Percentiles rank a stretch among this genome's conserved stretches.
phyloP scores from a whole-genome alignment of 140 eudicot species.

The Erigeron philadelphicus region DNA sequence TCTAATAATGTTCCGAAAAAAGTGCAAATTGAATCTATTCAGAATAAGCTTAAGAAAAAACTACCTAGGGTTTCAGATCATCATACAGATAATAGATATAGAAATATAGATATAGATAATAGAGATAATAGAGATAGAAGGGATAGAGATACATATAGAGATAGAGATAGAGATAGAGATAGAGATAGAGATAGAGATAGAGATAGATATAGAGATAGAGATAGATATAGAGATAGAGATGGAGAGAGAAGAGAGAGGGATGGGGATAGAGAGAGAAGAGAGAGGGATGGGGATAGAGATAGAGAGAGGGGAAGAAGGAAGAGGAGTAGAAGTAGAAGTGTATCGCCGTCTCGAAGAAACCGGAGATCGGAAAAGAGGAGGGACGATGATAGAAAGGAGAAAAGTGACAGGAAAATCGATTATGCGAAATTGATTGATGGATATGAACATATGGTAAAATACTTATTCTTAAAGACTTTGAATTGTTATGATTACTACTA shows the following conservation, averaged over 20 bases:
- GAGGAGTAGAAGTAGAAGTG: constrained; percentile 43
- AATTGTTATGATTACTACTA: background rate
- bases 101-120: background rate
- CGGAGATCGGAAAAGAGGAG: constrained; percentile 44
- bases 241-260: constrained; percentile 23
- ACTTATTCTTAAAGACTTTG: constrained; percentile 1
- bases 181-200: constrained; percentile 21
- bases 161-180: constrained; percentile 31
- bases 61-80: constrained; percentile 2
- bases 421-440: constrained; percentile 60
- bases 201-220: constrained; percentile 23
- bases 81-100: background rate
- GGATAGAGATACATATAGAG: constrained; percentile 18
- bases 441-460: constrained; percentile 64
- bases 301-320: constrained; percentile 21
- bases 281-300: constrained; percentile 4
- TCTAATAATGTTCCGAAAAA: constrained; percentile 41
- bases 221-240: constrained; percentile 26
- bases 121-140: constrained; percentile 27
- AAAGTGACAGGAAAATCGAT: constrained; percentile 39
- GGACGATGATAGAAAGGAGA: constrained; percentile 35
- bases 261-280: constrained; percentile 24
- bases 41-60: constrained; percentile 56
- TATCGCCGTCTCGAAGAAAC: constrained; percentile 38
- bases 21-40: constrained; percentile 59